Evolutionary conservation across 1,284 basidiomycete species (phyloP), one percentile per base, ranked within the genome.

Genomic region (Coniferiporia weirii): DNA sequence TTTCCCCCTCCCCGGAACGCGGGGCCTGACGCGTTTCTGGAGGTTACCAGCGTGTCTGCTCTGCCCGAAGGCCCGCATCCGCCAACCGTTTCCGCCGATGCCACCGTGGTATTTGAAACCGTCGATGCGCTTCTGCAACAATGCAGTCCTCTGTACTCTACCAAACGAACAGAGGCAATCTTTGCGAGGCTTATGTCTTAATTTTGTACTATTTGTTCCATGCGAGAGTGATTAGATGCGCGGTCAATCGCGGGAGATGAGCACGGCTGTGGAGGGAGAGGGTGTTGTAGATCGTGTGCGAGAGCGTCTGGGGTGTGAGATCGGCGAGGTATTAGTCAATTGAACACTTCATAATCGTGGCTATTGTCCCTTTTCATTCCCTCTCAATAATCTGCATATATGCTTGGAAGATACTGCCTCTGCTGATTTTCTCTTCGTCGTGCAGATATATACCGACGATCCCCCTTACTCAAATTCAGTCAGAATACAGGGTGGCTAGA

Each of bases 101-200:
- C 22, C 10, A 53, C 67, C 51, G 64, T 66, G 49, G 65, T 69
- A 5, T 82, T 80, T 56, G 85, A 88, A 68, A 79, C 76, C 17
- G 66, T 87, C 22, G 86, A 87, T 53, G 74, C 72, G 36, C 73
- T 87, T 20, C 72, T 88, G 34, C 73, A 75, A 54, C 72, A 76
- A 5, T 66, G 75, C 56, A 88, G 85, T 67, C 72, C 75, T 9
- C 66, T 76, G 62, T 88, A 84, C 65, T 69, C 69, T 48, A 69
- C 71, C 59, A 78, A 72, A 62, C 73, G 74, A 61, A 76, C 80
- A 60, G 78, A 79, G 27, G 62, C 68, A 10, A 71, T 85, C 52
- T 69, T 83, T 20, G 64, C 73, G 46, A 83, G 77, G 60, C 69
- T 88, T 19, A 48, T 49, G 22, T 36, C 55, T 56, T 46, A 53